phyloP scores from a whole-genome alignment of 805 yeast genomes.

The Monosporozyma unispora region DNA sequence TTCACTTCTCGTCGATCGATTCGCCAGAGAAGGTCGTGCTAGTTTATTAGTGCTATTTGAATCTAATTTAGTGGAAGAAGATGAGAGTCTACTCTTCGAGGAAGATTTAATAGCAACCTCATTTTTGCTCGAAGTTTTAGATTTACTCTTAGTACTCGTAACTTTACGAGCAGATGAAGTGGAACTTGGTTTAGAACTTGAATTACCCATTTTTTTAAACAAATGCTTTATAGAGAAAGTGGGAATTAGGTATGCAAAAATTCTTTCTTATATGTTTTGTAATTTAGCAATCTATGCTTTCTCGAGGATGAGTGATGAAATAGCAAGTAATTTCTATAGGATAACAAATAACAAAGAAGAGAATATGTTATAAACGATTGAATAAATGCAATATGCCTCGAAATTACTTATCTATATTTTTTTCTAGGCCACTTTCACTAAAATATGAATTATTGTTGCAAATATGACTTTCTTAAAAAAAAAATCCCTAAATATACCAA shows the following conservation, averaged over 20 bases:
- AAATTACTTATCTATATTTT: too few species aligned
- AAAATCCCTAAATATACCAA: background rate
- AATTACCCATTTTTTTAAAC: slow-evolving; percentile 39
- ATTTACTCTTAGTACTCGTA: slow-evolving; percentile 1
- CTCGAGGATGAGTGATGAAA: background rate
- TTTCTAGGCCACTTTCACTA: background rate
- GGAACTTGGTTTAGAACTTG: slow-evolving; percentile 35
- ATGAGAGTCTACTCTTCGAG: background rate
- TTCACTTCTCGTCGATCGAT: background rate
- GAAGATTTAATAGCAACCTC: background rate
- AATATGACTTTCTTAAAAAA: background rate
- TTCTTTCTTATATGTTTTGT: background rate
- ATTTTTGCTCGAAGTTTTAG: slow-evolving; percentile 1
- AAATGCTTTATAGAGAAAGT: background rate
- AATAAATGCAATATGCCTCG: background rate
- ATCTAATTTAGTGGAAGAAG: background rate
- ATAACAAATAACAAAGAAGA: background rate
- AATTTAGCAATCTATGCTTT: background rate
- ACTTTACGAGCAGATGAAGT: slow-evolving; percentile 4
- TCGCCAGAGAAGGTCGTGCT: background rate
- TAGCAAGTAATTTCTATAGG: background rate
- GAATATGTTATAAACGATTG: background rate
- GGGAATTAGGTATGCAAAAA: background rate
- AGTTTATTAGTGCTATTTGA: background rate
- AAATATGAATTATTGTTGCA: background rate